phyloP scores from a whole-genome alignment of 768 basidiomycete genomes.

The Lactifluus pinguis region DNA sequence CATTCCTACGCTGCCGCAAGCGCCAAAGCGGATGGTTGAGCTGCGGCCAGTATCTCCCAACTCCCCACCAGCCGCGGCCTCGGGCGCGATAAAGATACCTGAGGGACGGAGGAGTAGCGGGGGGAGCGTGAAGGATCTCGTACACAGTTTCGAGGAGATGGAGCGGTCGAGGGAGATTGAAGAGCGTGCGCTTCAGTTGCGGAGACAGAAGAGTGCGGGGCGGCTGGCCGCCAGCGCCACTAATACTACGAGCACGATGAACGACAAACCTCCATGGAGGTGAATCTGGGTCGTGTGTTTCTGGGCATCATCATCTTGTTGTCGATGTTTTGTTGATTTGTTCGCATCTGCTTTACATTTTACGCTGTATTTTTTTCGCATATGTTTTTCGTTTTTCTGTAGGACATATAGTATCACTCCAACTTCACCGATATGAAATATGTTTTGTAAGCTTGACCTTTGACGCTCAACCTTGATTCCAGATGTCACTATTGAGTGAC shows the following conservation, averaged over 20 bases:
- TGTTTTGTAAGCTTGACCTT: too few species aligned
- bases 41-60: constrained; percentile 40
- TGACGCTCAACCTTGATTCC: too few species aligned
- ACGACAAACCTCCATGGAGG: constrained; percentile 21
- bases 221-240: constrained; percentile 21
- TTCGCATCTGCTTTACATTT: not conserved
- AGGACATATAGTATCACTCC: too few species aligned
- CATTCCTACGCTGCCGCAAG: constrained; percentile 33
- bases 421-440: too few species aligned
- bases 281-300: not conserved
- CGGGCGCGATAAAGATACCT: constrained; percentile 21
- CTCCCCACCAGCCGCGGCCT: constrained; percentile 21
- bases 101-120: constrained; percentile 52
- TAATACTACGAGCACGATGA: not conserved
- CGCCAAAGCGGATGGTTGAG: constrained; percentile 46
- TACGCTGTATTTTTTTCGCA: not conserved
- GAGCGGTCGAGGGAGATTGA: constrained; percentile 27
- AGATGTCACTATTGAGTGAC: constrained; percentile 19
- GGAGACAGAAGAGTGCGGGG: constrained; percentile 31
- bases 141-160: constrained; percentile 49
- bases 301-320: not conserved
- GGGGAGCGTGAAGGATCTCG: constrained; percentile 64
- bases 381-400: too few species aligned
- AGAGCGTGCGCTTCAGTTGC: constrained; percentile 25
- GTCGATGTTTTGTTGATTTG: not conserved